Evolutionary conservation across 805 yeast genomes (phyloP), one percentile per base, ranked within the genome.

Genomic region (Metschnikowia cerradonensis): DNA sequence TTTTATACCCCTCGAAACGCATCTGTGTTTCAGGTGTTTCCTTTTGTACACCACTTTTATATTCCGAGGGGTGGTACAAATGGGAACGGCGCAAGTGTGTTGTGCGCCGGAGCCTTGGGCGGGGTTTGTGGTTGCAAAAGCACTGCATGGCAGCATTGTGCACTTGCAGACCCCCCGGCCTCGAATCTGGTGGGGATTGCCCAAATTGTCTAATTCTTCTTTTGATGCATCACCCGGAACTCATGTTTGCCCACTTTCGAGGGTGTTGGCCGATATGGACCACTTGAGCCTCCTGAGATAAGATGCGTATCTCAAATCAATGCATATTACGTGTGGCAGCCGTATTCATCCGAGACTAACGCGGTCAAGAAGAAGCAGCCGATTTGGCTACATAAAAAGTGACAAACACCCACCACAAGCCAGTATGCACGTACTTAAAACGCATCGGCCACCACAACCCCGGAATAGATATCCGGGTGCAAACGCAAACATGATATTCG

Each of bases 41-140:
- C 5, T 14, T 40, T 15, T 26, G 32, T 8, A 15, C 5, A 23
- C 5, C n/a, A n/a, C 15, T 10, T 8, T 40, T 26, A 22, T 40
- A 17, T 11, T 26, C 43, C 37, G 45, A 37, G 35, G 35, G 45
- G 23, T 32, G 26, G 37, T 32, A 31, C 6, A 7, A 11, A 2
- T 26, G 30, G 23, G 26, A 13, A 14, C 45, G 36, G 45, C 36
- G 45, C 45, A 32, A 41, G 7, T 13, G 7, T 11, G 36, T 7
- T 30, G 37, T 26, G 36, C 32, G 41, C 23, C 23, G 6, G 23
- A 22, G 6, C 23, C 6, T 39, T 14, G 26, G 19, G 36, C 45
- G 45, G 37, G 45, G 45, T 41, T 15, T 26, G 23, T 41, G 45
- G 45, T 41, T 41, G 45, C 45, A 41, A 41, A 41, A 19, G 45